Evolutionary conservation across 2,329 filamentous ascomycete species (phyloP), one percentile per base, ranked within the genome.

Genomic region (Monilinia laxa): DNA sequence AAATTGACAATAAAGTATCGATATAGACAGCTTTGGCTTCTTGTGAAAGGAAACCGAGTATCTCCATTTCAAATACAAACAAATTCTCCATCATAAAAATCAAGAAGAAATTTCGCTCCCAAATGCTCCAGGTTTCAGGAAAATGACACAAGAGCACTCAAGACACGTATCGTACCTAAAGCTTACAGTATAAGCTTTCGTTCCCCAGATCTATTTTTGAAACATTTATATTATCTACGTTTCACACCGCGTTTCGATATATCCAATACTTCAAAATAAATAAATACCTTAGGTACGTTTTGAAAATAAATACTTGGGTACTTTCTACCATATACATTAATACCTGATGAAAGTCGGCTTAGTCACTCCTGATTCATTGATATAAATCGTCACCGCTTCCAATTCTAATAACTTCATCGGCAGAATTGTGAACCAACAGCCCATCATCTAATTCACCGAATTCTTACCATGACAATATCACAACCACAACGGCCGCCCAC

Each of bases 381-480:
- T 31, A 51, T 40, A 2, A 3, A 18, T 18, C n/a, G 38, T 47
- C 28, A 64, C 62, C 62, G 62, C 62, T 49, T 64, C 52, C 62
- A 35, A 55, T 47, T n/a, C 49, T 11, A 47, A 58, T 6, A 14
- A 4, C 14, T 35, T 64, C 18, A 20, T 12, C 25, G 52, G 62
- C 62, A 64, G 62, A 58, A 64, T 57, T 42, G 25, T 57, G 11
- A 35, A 47, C 31, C 18, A 23, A 25, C 10, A 42, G 16, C 38
- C 38, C 51, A 28, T 28, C 35, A 63, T 28, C 52, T 35, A 35
- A 57, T 42, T n/a, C 28, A 57, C 38, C 20, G 35, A 42, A 28
- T 25, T 31, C 42, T 47, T 10, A 57, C 25, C 38, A 64, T 64
- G 62, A 64, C 62, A 31, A 57, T 64, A 12, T 38, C 62, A 35